Base-by-base conservation (phyloP, 176 grass and related monocot genomes). In the Hordeum vulgare region DNA sequence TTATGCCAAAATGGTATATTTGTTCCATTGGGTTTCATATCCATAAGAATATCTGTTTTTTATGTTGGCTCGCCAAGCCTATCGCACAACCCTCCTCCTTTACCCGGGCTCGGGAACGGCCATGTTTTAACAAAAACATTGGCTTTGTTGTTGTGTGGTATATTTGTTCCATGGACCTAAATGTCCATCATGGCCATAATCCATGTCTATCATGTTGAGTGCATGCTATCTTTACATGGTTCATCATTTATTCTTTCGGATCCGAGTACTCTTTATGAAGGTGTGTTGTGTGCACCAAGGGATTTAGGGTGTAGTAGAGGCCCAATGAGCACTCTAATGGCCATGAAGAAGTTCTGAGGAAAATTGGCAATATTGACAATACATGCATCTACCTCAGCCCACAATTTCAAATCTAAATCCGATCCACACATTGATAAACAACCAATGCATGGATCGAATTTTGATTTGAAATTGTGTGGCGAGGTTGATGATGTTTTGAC, bases 201-300 rank as follows among this genome's bases (percentile, higher is more conserved):
- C 47, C 41, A 74, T 51, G 47, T 56, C 27, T 75, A 49, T 33
- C 26, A 54, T 53, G 27, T 73, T 75, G 45, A 34, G 27, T 56
- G 47, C 72, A 75, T 75, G 45, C 27, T 18, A 53, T 75, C 72
- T 75, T n/a, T 34, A 53, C 72, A 75, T 75, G 72, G 25, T 51
- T 73, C 7, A 51, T 51, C 27, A 73, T 73, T 28, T 44, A 45
- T 73, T 45, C 40, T 27, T 27, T 75, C 7, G 24, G 40, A 75
- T 56, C 45, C 56, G 14, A 41, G 21, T 13, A 5, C 66, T 40
- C 10, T 69, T 24, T 69, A 21, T 65, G 28, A 31, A 13, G 14
- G 28, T 17, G 31, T 64, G 31, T 65, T 67, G 18, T 36, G 64
- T 67, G 64, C 35, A 67, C 9, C 34, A 66, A 37, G 33, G 31